phyloP scores from a whole-genome alignment of 345 rosid species.

The Bruguiera sexangula region DNA sequence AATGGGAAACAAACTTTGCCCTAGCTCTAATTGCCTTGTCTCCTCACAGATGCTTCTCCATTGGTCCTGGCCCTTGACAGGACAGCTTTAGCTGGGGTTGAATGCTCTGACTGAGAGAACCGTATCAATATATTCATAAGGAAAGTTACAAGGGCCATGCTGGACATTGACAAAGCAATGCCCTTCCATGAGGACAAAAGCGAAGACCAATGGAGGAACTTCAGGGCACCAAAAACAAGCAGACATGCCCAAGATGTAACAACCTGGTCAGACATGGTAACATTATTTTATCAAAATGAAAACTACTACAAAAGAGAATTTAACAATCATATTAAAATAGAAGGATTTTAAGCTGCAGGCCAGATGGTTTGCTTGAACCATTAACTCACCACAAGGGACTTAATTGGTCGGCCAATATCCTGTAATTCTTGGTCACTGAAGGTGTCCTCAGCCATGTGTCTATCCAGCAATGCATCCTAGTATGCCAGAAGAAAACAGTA shows the following conservation, averaged over 20 bases:
- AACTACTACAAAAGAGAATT: neutral
- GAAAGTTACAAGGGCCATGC: conserved; percentile 17
- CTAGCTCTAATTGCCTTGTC: conserved; percentile 39
- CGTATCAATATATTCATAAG: conserved; percentile 33
- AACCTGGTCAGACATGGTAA: conserved; percentile 17
- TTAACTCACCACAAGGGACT: conserved; percentile 31
- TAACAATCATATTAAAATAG: neutral
- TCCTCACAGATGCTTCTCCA: conserved; percentile 26
- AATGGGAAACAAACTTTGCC: conserved; percentile 11
- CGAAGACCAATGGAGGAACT: conserved; percentile 36
- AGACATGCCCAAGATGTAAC: conserved; percentile 29
- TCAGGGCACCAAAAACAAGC: conserved; percentile 20
- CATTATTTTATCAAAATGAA: neutral
- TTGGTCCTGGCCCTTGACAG: conserved; percentile 51
- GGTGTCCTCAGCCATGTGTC: conserved; percentile 23
- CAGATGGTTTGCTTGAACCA: neutral
- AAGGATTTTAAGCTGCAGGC: neutral
- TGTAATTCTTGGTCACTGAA: conserved; percentile 30
- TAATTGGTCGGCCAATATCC: conserved; percentile 26
- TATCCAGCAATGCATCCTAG: conserved; percentile 33
- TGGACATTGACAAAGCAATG: conserved; percentile 6
- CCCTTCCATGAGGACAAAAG: conserved; percentile 29
- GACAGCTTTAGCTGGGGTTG: conserved; percentile 39
- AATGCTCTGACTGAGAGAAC: conserved; percentile 31
- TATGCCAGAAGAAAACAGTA: neutral